Evolutionary conservation across 306 rosid genomes (phyloP), one percentile per base, ranked within the genome.

Genomic region (Coriaria nepalensis): DNA sequence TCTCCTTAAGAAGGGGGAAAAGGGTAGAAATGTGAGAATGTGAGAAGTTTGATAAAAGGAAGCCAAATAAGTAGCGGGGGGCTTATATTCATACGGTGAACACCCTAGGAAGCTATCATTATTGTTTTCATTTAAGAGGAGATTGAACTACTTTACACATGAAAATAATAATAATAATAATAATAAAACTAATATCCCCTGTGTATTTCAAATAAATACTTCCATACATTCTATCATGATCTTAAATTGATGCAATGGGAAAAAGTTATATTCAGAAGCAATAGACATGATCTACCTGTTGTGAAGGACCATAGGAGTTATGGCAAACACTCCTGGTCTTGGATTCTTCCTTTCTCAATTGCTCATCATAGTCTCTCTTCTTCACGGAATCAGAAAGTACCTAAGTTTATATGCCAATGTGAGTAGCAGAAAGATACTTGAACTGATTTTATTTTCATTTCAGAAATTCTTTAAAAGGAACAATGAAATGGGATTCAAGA

Each of bases 311-410:
- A 70, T 77, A 62, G 51, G 92, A 77, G 68, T 63, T 78, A 69
- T 82, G 94, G 73, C 96, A 92, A 57, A 92, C 99, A 73, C 81
- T 86, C 62, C 54, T 79, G 40, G 87, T 80, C 87, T 65, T 77
- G 42, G 68, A 77, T 64, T 92, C 99, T 77, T 92, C 83, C 82
- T 79, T 92, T 61, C 83, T 77, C 68, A 92, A 68, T 62, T 82
- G 87, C 73, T 86, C 96, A 57, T 92, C 99, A 72, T 92, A 92
- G 61, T 92, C 96, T 70, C 73, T 70, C 68, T 77, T 92, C 78
- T 82, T 92, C 46, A 63, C 56, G 29, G 68, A 67, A 65, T 92
- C 99, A 20, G 96, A 82, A 70, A 92, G 99, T 58, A 92, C 94
- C 99, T 92, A 66, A 64, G 57, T 58, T 15, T 13, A 49, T 36